Evolutionary conservation across 164 flowering plant genomes (phyloP).

Genomic region (Platanus orientalis): DNA sequence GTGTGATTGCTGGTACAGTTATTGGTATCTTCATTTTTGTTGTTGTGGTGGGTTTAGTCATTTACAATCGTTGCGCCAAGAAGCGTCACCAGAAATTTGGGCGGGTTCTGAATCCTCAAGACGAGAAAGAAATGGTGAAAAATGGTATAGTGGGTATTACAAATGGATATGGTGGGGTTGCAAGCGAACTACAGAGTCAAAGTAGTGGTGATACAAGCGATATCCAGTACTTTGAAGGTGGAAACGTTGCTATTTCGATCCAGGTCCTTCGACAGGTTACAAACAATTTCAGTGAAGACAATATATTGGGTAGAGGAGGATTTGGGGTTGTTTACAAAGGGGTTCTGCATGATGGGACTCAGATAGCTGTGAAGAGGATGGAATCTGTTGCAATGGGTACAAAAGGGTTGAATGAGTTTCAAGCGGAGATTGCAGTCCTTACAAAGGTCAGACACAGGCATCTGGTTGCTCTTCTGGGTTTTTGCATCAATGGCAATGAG

Average conservation of each 20-base stretch:
- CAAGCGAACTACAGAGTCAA: slow-evolving; percentile 22
- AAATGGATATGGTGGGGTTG: slow-evolving; percentile 25
- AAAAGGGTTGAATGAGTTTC: slow-evolving; percentile 45
- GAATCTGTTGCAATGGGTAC: slow-evolving; percentile 29
- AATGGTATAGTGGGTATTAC: slow-evolving; percentile 1
- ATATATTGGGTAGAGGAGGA: slow-evolving; percentile 50
- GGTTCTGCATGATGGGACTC: slow-evolving; percentile 43
- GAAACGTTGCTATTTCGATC: slow-evolving; percentile 37
- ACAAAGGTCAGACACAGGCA: slow-evolving; percentile 54
- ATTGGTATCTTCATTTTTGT: slow-evolving; percentile 14
- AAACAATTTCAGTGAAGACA: slow-evolving; percentile 34
- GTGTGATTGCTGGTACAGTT: slow-evolving; percentile 18
- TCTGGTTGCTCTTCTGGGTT: slow-evolving; percentile 47
- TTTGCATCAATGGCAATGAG: slow-evolving; percentile 39
- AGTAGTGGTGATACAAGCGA: slow-evolving; percentile 26
- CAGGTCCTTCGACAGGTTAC: slow-evolving; percentile 47
- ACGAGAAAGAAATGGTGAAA: slow-evolving; percentile 13
- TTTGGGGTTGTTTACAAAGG: slow-evolving; percentile 57
- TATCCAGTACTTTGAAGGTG: slow-evolving; percentile 27
- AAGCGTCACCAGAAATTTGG: slow-evolving; percentile 11
- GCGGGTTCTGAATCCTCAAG: slow-evolving; percentile 2
- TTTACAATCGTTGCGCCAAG: slow-evolving; percentile 12
- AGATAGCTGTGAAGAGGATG: slow-evolving; percentile 57
- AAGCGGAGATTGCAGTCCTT: slow-evolving; percentile 52
- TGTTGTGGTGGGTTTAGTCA: slow-evolving; percentile 4